Conservation (phyloP, 768 basidiomycete species). For the Lentinula raphanica region DNA sequence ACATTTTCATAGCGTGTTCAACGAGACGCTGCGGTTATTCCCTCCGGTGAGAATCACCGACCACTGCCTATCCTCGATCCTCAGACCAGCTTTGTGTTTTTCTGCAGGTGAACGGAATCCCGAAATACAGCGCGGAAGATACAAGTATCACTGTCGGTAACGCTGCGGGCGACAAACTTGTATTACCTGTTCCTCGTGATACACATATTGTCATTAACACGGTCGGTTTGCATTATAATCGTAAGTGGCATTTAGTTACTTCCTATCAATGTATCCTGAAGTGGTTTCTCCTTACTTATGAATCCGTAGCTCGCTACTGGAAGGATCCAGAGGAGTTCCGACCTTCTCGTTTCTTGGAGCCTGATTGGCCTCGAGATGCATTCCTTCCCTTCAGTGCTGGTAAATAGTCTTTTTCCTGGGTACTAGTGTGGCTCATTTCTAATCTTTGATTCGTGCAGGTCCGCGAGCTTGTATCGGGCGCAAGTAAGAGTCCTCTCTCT, state of each 20-base stretch:
- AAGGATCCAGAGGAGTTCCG: conserved; percentile 44
- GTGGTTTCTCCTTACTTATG: not conserved
- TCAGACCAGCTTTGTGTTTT: not conserved
- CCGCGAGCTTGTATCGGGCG: conserved; percentile 41
- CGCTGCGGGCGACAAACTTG: conserved; percentile 30
- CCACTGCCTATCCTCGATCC: not conserved
- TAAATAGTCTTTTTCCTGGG: conserved; percentile 1
- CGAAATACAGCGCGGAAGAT: conserved; percentile 43
- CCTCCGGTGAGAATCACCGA: conserved; percentile 32
- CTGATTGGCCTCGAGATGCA: conserved; percentile 48
- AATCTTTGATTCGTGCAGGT: conserved; percentile 17
- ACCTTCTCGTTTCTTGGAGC: conserved; percentile 31
- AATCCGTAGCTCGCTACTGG: conserved; percentile 56
- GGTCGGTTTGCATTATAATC: conserved; percentile 45
- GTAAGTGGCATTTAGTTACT: conserved; percentile 22
- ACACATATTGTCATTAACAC: conserved; percentile 31
- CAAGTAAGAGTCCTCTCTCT: conserved; percentile 22
- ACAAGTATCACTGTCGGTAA: conserved; percentile 33
- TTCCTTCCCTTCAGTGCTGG: conserved; percentile 49
- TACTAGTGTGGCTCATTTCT: not conserved
- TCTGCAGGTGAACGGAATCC: conserved; percentile 32
- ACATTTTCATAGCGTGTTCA: conserved; percentile 40
- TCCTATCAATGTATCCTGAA: not conserved
- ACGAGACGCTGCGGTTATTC: conserved; percentile 46
- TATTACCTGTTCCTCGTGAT: conserved; percentile 39